A percentile compares a stretch with the other conserved stretches of the same genome.
phyloP scores from a whole-genome alignment of 176 grass and related monocot genomes.

The Saccharum officinarum region DNA sequence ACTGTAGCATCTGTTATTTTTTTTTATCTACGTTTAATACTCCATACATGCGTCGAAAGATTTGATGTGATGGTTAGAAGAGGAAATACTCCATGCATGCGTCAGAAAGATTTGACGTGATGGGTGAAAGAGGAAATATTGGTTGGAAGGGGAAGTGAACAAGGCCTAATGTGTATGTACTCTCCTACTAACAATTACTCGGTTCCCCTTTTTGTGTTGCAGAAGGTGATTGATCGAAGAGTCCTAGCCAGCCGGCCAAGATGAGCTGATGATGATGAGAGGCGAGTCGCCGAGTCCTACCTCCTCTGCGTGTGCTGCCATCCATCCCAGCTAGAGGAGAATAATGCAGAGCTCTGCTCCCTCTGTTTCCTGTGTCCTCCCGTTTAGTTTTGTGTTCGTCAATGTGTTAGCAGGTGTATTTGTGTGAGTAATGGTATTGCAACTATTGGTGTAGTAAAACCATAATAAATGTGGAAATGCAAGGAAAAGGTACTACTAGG shows the following conservation, averaged over 20 bases:
- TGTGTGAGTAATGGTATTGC: constrained; percentile 20
- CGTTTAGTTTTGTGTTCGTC: background rate
- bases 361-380: background rate
- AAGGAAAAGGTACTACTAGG: background rate
- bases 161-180: no score
- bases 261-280: background rate
- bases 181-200: no score
- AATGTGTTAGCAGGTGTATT: background rate
- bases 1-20: no score
- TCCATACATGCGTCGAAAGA: no score
- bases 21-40: no score
- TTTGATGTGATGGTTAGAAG: no score
- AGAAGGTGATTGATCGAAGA: constrained; percentile 17
- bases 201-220: background rate
- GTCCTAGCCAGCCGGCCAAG: constrained; percentile 8
- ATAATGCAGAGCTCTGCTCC: constrained; percentile 36
- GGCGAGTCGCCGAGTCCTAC: background rate
- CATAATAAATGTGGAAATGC: constrained; percentile 28
- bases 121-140: no score
- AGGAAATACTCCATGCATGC: no score
- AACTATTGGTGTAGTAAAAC: constrained; percentile 8
- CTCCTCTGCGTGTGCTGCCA: constrained; percentile 6
- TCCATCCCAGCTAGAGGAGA: constrained; percentile 17
- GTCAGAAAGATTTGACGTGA: no score
- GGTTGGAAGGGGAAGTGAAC: no score